Evolutionary conservation across 1,139 yeast genomes (phyloP), one percentile per base, ranked within the genome.

Genomic region (Saccharomyces hybrid): DNA sequence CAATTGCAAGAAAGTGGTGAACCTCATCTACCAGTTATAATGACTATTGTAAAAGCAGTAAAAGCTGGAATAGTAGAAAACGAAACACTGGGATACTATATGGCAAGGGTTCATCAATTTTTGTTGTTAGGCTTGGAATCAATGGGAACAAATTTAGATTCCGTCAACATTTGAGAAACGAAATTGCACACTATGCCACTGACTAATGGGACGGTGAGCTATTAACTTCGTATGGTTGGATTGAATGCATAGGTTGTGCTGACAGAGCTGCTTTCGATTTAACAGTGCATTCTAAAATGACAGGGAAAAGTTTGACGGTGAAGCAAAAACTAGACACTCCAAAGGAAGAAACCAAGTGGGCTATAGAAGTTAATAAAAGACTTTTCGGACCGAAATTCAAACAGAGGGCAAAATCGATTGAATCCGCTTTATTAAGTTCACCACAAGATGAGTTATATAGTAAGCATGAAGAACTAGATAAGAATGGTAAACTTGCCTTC

Each of bases 201-300:
- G 99, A 95, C 76, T 95, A 99, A 78, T 95, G 99, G 99, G 99
- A 95, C 76, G 97, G 96, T 61, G 99, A 95, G 77, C 80, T 95
- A 66, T 85, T 88, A 66, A 86, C 96, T 46, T 88, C 96, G 41
- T 95, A 88, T 69, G 98, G 99, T 64, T 95, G 99, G 99, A 87
- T 95, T 66, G 99, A 95, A 76, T 93, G 99, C 83, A 97, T 93
- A 69, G 99, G 99, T 64, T 93, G 99, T 78, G 99, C 99, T 60
- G 99, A 95, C 74, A 85, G 99, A 77, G 88, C 96, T 51, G 99
- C 99, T 48, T 95, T 89, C 71, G 99, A 95, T 75, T 82, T 95
- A 73, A 81, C 93, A 53, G 99, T 95, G 55, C 99, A 95, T 71
- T 76, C 98, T 51, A 95, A 95, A 55, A 86, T 89, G 74, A 95